Evolutionary conservation across 352 stramenopile genomes (phyloP).

Genomic region (Phytophthora cryptogea): DNA sequence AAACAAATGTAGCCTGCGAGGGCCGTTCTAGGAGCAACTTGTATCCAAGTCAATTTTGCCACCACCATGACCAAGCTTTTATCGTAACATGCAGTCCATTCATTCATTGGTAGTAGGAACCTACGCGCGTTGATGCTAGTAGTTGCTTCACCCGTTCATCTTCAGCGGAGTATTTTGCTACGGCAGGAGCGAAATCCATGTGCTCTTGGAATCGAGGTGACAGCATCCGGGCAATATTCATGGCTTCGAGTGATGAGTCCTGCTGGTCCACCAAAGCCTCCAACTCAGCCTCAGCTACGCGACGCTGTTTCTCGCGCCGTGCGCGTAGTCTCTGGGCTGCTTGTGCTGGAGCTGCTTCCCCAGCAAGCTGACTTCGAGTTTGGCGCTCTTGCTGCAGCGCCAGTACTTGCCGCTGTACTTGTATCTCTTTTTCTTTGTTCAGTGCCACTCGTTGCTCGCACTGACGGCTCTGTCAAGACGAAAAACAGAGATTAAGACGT

Average conservation of each 20-base stretch:
- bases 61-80: not conserved
- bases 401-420: constrained; percentile 24
- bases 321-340: constrained; percentile 54
- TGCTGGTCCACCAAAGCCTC: constrained; percentile 72
- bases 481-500: not conserved
- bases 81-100: not conserved
- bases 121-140: constrained; percentile 53
- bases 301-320: constrained; percentile 49
- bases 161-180: constrained; percentile 56
- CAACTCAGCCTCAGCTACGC: constrained; percentile 53
- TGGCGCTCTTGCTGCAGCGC: constrained; percentile 40
- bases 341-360: constrained; percentile 39
- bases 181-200: constrained; percentile 52
- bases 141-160: constrained; percentile 67
- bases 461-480: constrained; percentile 38
- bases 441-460: constrained; percentile 58
- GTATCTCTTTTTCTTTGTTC: constrained; percentile 44
- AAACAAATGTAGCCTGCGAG: constrained; percentile 60
- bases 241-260: constrained; percentile 73
- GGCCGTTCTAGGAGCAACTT: constrained; percentile 44
- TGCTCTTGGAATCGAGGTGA: constrained; percentile 72
- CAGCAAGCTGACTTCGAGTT: constrained; percentile 34
- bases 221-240: constrained; percentile 83
- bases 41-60: constrained; percentile 1
- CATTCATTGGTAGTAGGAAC: constrained; percentile 69